Percentiles rank a stretch among this genome's conserved stretches.
Conservation (phyloP, 805 yeast genomes). For the Metschnikowia lachancei region DNA sequence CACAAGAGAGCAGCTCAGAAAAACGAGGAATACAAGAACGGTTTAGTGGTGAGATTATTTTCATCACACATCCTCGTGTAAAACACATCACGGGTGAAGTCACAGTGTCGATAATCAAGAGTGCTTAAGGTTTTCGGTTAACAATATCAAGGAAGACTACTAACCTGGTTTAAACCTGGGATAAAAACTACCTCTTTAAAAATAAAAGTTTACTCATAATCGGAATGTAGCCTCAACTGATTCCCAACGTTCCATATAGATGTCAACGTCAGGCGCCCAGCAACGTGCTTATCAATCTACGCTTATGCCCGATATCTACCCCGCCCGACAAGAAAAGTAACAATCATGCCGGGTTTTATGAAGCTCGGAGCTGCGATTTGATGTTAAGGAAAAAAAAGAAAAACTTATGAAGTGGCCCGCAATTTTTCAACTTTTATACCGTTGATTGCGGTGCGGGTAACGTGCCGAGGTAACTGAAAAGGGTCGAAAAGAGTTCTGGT, state of each 20-base stretch:
- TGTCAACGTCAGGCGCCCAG: conserved; percentile 28
- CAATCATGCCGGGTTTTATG: conserved; percentile 13
- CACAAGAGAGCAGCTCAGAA: no score
- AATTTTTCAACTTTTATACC: neutral
- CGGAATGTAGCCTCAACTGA: conserved; percentile 24
- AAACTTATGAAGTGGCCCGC: neutral
- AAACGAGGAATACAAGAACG: no score
- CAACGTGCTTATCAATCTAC: conserved; percentile 24
- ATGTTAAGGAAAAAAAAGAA: conserved; percentile 12
- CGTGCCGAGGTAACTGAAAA: neutral
- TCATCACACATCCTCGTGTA: no score
- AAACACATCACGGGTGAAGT: no score
- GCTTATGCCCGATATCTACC: conserved; percentile 20
- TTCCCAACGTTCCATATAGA: conserved; percentile 24
- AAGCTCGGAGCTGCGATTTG: conserved; percentile 23
- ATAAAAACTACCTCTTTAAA: no score
- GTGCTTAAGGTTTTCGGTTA: no score
- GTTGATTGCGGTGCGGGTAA: conserved; percentile 10
- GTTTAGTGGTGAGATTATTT: no score
- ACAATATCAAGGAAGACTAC: no score
- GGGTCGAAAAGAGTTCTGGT: neutral
- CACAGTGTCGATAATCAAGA: no score
- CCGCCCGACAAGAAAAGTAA: conserved; percentile 14
- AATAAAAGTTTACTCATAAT: neutral
- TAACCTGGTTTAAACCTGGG: no score